phyloP scores from a whole-genome alignment of 495 filamentous ascomycete species.

The Penicillium bovifimosum region DNA sequence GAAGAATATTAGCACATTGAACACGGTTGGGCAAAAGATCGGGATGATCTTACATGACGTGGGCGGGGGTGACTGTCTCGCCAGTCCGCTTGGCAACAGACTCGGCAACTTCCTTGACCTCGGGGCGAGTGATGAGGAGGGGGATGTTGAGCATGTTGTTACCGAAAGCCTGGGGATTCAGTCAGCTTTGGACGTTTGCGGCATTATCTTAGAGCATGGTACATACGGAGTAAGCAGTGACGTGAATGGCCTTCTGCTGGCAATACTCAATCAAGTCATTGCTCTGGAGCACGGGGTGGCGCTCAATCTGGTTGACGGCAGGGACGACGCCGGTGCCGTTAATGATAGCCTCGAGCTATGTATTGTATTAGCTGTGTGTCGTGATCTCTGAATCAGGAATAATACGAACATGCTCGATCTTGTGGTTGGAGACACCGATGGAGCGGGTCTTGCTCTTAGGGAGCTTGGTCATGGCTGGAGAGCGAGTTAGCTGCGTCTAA shows the following conservation, averaged over 20 bases:
- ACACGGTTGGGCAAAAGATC: not conserved
- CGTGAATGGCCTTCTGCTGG: constrained; percentile 42
- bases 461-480: constrained; percentile 44
- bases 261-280: constrained; percentile 40
- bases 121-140: constrained; percentile 40
- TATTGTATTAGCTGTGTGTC: not conserved
- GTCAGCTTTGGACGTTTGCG: constrained; percentile 4
- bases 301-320: constrained; percentile 48
- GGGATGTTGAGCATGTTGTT: constrained; percentile 43
- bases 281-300: constrained; percentile 45
- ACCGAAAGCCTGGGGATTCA: constrained; percentile 34
- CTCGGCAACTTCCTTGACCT: constrained; percentile 42
- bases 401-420: constrained; percentile 36
- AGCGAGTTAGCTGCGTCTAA: not conserved
- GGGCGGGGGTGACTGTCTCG: constrained; percentile 33
- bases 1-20: not conserved
- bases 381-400: not conserved
- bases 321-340: constrained; percentile 44
- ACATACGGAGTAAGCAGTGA: constrained; percentile 46
- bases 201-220: not conserved
- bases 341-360: constrained; percentile 46
- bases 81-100: constrained; percentile 37
- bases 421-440: constrained; percentile 50
- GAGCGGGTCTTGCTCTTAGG: constrained; percentile 47
- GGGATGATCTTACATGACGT: constrained; percentile 30